A percentile compares a stretch with the other conserved stretches of the same genome.
Evolutionary conservation across 805 yeast genomes (phyloP).

Genomic region (Kluyveromyces starmeri): DNA sequence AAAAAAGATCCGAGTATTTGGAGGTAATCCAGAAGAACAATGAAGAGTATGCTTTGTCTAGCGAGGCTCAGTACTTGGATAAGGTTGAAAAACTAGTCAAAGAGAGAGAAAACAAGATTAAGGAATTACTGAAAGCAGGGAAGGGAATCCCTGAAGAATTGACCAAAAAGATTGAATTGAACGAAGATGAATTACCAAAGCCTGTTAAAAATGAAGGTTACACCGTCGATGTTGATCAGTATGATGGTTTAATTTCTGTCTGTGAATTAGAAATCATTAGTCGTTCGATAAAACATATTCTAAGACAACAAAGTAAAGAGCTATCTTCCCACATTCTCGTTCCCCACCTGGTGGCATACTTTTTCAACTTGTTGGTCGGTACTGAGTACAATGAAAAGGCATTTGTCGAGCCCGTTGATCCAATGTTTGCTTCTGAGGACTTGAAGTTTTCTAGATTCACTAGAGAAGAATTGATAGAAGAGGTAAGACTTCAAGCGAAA

Average conservation of each 20-base stretch:
- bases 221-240: constrained; percentile 29
- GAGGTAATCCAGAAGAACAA: constrained; percentile 21
- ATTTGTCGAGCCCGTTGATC: constrained; percentile 35
- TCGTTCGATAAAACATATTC: constrained; percentile 68
- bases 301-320: constrained; percentile 39
- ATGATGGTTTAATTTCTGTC: constrained; percentile 39
- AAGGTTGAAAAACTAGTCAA: constrained; percentile 26
- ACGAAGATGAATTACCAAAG: constrained; percentile 27
- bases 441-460: constrained; percentile 39
- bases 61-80: constrained; percentile 23
- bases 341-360: constrained; percentile 55
- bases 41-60: constrained; percentile 29
- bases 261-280: constrained; percentile 60
- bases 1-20: constrained; percentile 17
- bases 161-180: constrained; percentile 26
- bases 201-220: constrained; percentile 29
- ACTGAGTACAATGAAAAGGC: constrained; percentile 34
- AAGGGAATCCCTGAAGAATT: constrained; percentile 30
- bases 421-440: constrained; percentile 35
- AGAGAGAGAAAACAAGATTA: constrained; percentile 30
- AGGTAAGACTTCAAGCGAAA: constrained; percentile 44
- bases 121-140: constrained; percentile 26
- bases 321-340: constrained; percentile 44
- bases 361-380: constrained; percentile 66
- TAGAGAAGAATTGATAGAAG: constrained; percentile 35